Evolutionary conservation across 306 rosid genomes (phyloP), one percentile per base, ranked within the genome.

Genomic region (Begonia loranthoides): DNA sequence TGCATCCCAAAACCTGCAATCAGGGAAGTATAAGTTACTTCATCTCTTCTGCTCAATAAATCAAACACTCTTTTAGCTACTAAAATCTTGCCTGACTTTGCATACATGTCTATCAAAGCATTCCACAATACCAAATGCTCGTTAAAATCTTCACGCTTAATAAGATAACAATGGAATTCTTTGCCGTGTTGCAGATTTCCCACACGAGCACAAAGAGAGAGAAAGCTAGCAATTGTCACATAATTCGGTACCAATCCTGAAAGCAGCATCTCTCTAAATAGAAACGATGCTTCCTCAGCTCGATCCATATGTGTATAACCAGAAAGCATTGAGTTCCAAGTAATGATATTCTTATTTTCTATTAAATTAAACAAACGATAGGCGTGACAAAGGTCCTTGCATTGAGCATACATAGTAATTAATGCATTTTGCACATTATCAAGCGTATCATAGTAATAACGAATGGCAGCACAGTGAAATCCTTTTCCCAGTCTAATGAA

Each of bases 381-480:
- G 17, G 95, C 94, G 62, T 51, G 83, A 12, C 17, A 58, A 15
- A 85, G 84, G 73, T 85, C 83, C 52, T 75, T 52, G 66, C 94
- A 82, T 60, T 90, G 76, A 54, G 95, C 77, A 79, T 90, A 90
- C 97, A 90, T 78, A 15, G 97, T 80, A 67, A 90, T 80, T 46
- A 90, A 69, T 33, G 85, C 79, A 73, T 85, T 82, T 56, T 56
- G 76, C 5, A 85, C 74, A 11, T 67, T 85, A 10, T 71, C 76
- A 68, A 61, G 66, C 57, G 12, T 60, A 40, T 78, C 73, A 49
- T 64, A 57, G 49, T 71, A 66, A 54, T 51, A 69, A 43, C 87
- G 73, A 14, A 82, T 52, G 2, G 87, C 79, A 69, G 58, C 81
- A 61, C 92, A 79, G 45, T 85, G 97, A 68, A 90, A 78, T 77